Base-by-base conservation (phyloP, 106 monocot species). In the Platanthera zijinensis region DNA sequence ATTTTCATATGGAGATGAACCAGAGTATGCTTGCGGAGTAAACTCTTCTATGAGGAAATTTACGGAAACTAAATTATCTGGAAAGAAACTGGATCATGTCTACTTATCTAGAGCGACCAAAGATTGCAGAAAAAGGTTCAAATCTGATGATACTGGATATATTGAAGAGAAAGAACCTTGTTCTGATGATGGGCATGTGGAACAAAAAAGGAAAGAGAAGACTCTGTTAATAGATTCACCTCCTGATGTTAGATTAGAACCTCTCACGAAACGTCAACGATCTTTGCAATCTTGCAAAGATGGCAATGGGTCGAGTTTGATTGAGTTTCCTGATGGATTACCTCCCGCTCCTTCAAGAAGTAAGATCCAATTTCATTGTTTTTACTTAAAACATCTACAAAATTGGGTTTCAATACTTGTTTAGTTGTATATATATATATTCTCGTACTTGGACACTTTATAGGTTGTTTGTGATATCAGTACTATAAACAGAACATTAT, bases 311-410 rank as follows among this genome's bases (percentile, higher is more conserved):
- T 69, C 80, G 66, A 83, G 75, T 82, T 74, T 85, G 74, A 76
- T 91, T 50, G 94, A 94, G 80, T 94, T 89, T 53, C 94, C 94
- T 46, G 72, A 94, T 87, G 94, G 91, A 9, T 74, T 94, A 49
- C 91, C 90, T 6, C 84, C 90, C 52, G 81, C 86, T 73, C 83
- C 94, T 49, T 88, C 90, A 74, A 90, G 91, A 91, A 94, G 94
- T 94, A 85, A 87, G 72, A 39, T 62, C 39, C 39, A 39, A 39
- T 39, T 39, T 39, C 47, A 45, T 72, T 51, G 48, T 69, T 10
- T 53, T 74, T 18, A 17, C 57, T 50, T 80, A 59, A 15, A 15
- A 5, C 5, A 59, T 15, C 17, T 18, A 59, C 18, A 59, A 10
- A 15, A 10, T 18, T 59, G 5, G 5, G 13, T 59, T 5, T 59